Evolutionary conservation across 2,329 filamentous ascomycete genomes (phyloP), one percentile per base, ranked within the genome.

Genomic region (Tolypocladium cylindrosporum): DNA sequence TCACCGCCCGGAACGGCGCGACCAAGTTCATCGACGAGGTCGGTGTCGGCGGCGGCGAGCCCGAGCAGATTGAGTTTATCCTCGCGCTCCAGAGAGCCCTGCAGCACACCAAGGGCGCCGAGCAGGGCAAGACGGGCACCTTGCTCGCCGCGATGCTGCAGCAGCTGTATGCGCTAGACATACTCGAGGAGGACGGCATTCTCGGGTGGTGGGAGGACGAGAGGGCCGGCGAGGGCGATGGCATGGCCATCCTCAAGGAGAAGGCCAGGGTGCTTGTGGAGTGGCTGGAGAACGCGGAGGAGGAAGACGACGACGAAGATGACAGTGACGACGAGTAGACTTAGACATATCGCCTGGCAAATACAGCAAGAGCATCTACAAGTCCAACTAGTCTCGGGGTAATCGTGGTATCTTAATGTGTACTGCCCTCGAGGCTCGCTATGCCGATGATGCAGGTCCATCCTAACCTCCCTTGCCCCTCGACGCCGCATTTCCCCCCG

Each of bases 141-240:
- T 81, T 97, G 11, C 80, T 97, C 40, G 81, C 92, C 4, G 90
- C 87, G 43, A 77, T 91, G 65, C 82, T 91, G 64, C 94, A 95
- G 75, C 89, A 91, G 71, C 78, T 97, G 55, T 95, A 96, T 69
- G 85, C 89, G 63, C 74, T 89, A 54, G 94, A 97, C 63, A 80
- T 96, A 19, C 75, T 97, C 1, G 91, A 96, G 69, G 91, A 96
- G 67, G 92, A 97, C 48, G 91, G 89, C 0, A 89, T 96, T 63
- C 75, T 93, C 66, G 81, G 82, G 54, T 99, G 94, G 94, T 97
- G 92, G 92, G 82, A 79, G 24, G 88, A 96, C 70, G 79, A 81
- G 54, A 72, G 86, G 66, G 87, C 88, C 7, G 80, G 75, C 31
- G 85, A 85, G 57, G 85, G 79, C 16, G 87, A 89, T 57, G 82